These are phyloP conservation scores for Ambrosia hybrid DNA, from an alignment of 140 eudicot species.

Conservation along the genomic window DNA sequence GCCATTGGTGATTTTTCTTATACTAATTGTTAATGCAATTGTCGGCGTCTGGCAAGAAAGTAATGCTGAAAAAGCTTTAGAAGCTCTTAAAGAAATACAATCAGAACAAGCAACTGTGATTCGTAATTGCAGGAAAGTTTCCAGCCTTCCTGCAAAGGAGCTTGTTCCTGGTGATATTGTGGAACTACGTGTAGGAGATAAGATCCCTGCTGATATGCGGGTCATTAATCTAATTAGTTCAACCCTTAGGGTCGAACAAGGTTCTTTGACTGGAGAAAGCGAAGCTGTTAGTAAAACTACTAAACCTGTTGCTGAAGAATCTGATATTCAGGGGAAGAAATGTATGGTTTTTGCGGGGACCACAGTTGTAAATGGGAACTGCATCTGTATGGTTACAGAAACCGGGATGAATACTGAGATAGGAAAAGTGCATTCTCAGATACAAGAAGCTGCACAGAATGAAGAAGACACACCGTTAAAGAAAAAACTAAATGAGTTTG, in stretches of 20 bases:
- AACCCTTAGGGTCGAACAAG: conserved; percentile 84
- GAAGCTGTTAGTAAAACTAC: too few relatives aligned
- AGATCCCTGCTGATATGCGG: conserved; percentile 94
- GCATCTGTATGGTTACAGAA: conserved; percentile 69
- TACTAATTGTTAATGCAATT: conserved; percentile 73
- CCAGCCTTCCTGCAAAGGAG: conserved; percentile 73
- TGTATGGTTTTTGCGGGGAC: conserved; percentile 99
- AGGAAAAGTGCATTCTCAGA: conserved; percentile 87
- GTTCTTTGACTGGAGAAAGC: conserved; percentile 78
- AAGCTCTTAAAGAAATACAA: conserved; percentile 35
- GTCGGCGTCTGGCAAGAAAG: conserved; percentile 99
- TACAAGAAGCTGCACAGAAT: conserved; percentile 75
- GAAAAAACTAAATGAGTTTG: too few relatives aligned
- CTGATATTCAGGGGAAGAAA: too few relatives aligned
- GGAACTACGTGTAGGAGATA: conserved; percentile 89
- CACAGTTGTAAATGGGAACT: conserved; percentile 83
- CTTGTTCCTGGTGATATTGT: conserved; percentile 96
- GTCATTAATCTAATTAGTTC: conserved; percentile 68
- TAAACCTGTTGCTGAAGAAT: too few relatives aligned
- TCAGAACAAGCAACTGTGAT: conserved; percentile 68
- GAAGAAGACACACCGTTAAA: conserved; percentile 48
- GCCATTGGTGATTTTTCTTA: conserved; percentile 82
- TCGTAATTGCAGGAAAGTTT: conserved; percentile 58
- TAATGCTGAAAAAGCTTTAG: conserved; percentile 91
- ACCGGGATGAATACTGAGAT: conserved; percentile 26